Base-by-base conservation (phyloP, 352 stramenopile species). In the Peronospora tabacina region DNA sequence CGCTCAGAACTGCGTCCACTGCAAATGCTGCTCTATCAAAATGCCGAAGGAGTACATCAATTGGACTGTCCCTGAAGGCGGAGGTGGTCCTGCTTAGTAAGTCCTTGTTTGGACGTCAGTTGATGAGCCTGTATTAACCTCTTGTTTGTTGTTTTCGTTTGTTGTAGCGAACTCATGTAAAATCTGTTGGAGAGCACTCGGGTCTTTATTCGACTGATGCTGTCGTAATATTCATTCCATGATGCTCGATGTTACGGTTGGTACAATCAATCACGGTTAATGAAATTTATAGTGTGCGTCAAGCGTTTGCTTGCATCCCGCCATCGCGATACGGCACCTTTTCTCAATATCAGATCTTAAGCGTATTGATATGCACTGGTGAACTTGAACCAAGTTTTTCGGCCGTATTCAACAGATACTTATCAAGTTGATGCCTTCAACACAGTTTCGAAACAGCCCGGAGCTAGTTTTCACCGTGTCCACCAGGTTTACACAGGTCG, bases 11-110 rank as follows among this genome's bases (percentile, higher is more conserved):
- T 99, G 96, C 66, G 88, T 99, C 36, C 96, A 99, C 77, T 99
- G 96, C 81, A 99, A 99, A 71, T 98, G 92, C 73, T 99, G 96
- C 71, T 97, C 90, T 32, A 99, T 99, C 74, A 99, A 99, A 74
- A 99, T 98, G 93, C 96, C 95, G 2, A 61, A 96, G 52, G 94
- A 99, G 72, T 99, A 98, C 72, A 99, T 99, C 71, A 82, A 98
- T 38, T 99, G 96, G 96, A 98, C 95, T 33, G 96, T 99, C 4
- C 96, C 96, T 5, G 96, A 99, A 80, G 96, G 95, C 37, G 95
- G 87, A 49, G 96, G 96, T 49, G 96, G 96, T 56, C 96, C 96
- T 51, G 90, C 95, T 57, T 99, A 99, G 85, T 96, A 97, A 72
- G 74, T 98, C 29, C 28, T 41, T 36, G 12, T 5, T 5, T 36